These are phyloP conservation scores for Mycena metata DNA, from an alignment of 768 basidiomycete species.

Conservation along the genomic window DNA sequence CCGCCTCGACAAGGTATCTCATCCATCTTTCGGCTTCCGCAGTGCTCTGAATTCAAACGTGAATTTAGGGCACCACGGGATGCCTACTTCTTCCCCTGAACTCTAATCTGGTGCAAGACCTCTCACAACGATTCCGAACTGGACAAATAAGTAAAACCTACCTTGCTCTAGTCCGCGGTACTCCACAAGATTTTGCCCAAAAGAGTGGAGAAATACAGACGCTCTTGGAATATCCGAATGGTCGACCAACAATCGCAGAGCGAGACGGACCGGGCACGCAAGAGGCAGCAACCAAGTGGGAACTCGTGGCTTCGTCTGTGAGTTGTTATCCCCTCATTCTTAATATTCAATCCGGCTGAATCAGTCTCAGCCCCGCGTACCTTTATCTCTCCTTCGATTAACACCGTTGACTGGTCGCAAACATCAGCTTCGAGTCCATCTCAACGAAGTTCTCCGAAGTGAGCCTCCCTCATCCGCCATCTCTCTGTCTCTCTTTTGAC, in stretches of 20 bases:
- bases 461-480: conserved; percentile 27
- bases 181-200: conserved; percentile 57
- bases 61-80: conserved; percentile 70
- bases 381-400: conserved; percentile 70
- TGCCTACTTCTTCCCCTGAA: conserved; percentile 69
- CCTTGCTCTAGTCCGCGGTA: conserved; percentile 73
- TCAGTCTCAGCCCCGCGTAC: conserved; percentile 53
- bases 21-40: background rate
- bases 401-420: conserved; percentile 73
- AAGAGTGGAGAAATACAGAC: conserved; percentile 58
- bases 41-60: background rate
- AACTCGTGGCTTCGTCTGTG: conserved; percentile 70
- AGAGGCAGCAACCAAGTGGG: conserved; percentile 68
- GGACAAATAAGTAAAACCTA: conserved; percentile 69
- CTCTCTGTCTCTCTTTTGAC: conserved; percentile 2
- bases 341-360: background rate
- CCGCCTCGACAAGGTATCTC: conserved; percentile 73
- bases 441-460: conserved; percentile 66
- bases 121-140: conserved; percentile 68
- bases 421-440: conserved; percentile 79
- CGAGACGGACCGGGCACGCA: conserved; percentile 28
- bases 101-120: conserved; percentile 54
- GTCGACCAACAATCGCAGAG: conserved; percentile 56
- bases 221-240: conserved; percentile 59
- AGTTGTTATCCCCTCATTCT: conserved; percentile 40